A percentile compares a stretch with the other conserved stretches of the same genome.
Conservation (phyloP, 1,139 yeast species). For the Lodderomyces orthopsilosis region DNA sequence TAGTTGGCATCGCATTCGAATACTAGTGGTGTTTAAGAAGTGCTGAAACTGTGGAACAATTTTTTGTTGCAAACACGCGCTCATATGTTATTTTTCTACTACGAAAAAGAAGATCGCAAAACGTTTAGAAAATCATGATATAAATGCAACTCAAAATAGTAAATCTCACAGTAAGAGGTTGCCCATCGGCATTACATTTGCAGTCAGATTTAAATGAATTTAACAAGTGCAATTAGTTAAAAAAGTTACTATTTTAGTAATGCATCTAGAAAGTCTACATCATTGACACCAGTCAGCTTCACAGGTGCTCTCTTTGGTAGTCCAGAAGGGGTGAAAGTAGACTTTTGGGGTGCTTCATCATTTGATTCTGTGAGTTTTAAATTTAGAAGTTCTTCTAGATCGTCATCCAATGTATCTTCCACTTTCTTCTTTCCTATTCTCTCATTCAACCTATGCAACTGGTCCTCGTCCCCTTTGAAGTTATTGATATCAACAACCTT, state of each 20-base stretch:
- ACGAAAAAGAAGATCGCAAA: no score
- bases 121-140: no score
- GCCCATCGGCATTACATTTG: no score
- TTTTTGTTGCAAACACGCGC: background rate
- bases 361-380: background rate
- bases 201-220: no score
- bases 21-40: background rate
- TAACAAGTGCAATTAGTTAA: no score
- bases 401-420: constrained; percentile 6
- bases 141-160: background rate
- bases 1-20: background rate
- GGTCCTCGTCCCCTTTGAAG: constrained; percentile 25
- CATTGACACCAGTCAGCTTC: background rate
- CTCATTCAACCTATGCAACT: constrained; percentile 26
- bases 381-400: constrained; percentile 3
- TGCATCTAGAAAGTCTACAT: constrained; percentile 1
- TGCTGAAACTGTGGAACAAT: background rate
- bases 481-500: constrained; percentile 42
- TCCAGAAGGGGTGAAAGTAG: background rate
- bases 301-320: background rate
- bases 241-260: background rate
- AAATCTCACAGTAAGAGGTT: no score
- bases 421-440: constrained; percentile 17
- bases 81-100: no score
- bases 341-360: background rate